Percentiles rank a stretch among this genome's conserved stretches.
Conservation (phyloP, 1,284 basidiomycete species). For the Afroboletus lepidellus region DNA sequence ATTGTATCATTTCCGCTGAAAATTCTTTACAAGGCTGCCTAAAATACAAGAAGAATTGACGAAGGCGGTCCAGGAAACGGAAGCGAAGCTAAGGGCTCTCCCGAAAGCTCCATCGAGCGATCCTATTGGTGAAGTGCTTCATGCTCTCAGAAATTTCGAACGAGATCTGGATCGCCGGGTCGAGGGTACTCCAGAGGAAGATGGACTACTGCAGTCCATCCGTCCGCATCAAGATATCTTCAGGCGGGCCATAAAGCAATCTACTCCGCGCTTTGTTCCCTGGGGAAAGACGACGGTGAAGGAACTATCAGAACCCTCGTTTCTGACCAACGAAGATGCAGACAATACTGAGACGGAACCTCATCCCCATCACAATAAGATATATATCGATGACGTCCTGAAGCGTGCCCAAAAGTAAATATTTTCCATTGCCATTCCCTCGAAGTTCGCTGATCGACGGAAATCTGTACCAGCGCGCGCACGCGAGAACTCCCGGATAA, state of each 20-base stretch:
- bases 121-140: slow-evolving; percentile 53
- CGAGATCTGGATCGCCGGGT: slow-evolving; percentile 45
- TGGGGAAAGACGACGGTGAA: slow-evolving; percentile 16
- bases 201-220: slow-evolving; percentile 55
- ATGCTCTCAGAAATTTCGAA: slow-evolving; percentile 46
- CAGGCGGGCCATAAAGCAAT: slow-evolving; percentile 44
- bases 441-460: background rate
- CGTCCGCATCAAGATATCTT: slow-evolving; percentile 50
- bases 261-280: slow-evolving; percentile 51
- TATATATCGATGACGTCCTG: slow-evolving; percentile 60
- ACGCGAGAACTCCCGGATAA: slow-evolving; percentile 68
- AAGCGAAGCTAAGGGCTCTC: slow-evolving; percentile 40
- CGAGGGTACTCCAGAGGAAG: slow-evolving; percentile 48
- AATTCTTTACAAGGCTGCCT: slow-evolving; percentile 52
- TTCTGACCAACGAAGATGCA: slow-evolving; percentile 43
- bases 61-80: slow-evolving; percentile 42
- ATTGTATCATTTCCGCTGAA: background rate
- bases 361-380: slow-evolving; percentile 10
- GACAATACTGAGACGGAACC: slow-evolving; percentile 21
- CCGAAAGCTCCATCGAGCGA: slow-evolving; percentile 55
- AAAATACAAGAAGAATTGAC: slow-evolving; percentile 53
- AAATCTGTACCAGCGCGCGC: slow-evolving; percentile 44
- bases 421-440: background rate
- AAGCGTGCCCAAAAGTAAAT: slow-evolving; percentile 47
- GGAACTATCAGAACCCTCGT: slow-evolving; percentile 28